Evolutionary conservation across 345 rosid species (phyloP).

Genomic region (Citrus inodora): DNA sequence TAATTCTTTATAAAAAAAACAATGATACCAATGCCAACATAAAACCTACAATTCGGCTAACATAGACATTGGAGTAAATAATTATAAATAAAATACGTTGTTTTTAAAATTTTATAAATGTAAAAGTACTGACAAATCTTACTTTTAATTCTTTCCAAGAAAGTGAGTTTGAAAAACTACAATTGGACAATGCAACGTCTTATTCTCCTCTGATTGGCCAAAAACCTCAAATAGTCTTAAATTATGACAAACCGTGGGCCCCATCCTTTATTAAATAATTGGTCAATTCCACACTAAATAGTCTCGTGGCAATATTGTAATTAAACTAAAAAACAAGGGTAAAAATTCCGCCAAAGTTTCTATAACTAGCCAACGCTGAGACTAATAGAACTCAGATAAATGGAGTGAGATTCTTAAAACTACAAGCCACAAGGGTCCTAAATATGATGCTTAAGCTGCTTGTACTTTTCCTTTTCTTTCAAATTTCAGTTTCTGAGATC

Average conservation of each 20-base stretch:
- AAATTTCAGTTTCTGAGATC: not conserved
- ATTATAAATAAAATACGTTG: too few species aligned
- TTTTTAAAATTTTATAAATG: too few species aligned
- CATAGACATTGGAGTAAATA: too few species aligned
- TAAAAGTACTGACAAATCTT: too few species aligned
- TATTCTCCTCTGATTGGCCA: not conserved
- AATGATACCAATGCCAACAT: too few species aligned
- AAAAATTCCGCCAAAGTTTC: not conserved
- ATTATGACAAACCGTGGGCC: not conserved
- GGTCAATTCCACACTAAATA: not conserved
- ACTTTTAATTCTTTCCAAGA: not conserved
- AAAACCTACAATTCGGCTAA: too few species aligned
- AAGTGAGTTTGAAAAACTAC: not conserved
- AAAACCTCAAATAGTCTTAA: not conserved
- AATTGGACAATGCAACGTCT: conserved; percentile 14
- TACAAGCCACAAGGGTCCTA: not conserved
- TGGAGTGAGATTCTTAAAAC: too few species aligned
- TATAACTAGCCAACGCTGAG: not conserved
- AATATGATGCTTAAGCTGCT: not conserved
- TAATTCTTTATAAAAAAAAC: too few species aligned
- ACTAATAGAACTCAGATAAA: too few species aligned
- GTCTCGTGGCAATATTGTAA: not conserved
- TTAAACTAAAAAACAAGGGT: not conserved
- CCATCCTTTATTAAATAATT: not conserved
- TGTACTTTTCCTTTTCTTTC: conserved; percentile 2